phyloP scores from a whole-genome alignment of 2,329 filamentous ascomycete genomes.

The Sporothrix schenckii region DNA sequence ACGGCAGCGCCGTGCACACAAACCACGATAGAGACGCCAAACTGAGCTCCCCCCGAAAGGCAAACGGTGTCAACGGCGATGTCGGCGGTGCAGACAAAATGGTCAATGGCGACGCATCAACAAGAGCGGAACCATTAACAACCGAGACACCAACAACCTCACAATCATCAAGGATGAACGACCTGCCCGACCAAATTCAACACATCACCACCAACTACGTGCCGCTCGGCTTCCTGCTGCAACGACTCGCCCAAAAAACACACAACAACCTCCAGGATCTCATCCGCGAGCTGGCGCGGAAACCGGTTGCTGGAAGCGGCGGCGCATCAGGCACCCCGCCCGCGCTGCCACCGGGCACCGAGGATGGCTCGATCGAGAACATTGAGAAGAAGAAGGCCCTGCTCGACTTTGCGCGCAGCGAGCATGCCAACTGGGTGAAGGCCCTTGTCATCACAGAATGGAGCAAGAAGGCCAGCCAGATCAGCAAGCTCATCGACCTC shows the following conservation, averaged over 20 bases:
- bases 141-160: slow-evolving; percentile 25
- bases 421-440: slow-evolving; percentile 90
- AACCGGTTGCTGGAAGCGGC: slow-evolving; percentile 63
- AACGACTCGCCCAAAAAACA: slow-evolving; percentile 78
- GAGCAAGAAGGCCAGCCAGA: slow-evolving; percentile 76
- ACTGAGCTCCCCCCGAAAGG: slow-evolving; percentile 29
- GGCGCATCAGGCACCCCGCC: slow-evolving; percentile 34
- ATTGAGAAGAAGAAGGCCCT: slow-evolving; percentile 74
- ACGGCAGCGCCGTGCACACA: slow-evolving; percentile 54
- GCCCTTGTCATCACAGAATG: slow-evolving; percentile 87
- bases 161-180: slow-evolving; percentile 50
- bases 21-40: slow-evolving; percentile 57
- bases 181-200: slow-evolving; percentile 62
- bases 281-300: slow-evolving; percentile 69
- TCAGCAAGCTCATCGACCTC: slow-evolving; percentile 87
- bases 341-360: slow-evolving; percentile 40
- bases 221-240: slow-evolving; percentile 72
- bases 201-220: slow-evolving; percentile 79
- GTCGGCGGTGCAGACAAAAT: neutral
- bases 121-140: neutral
- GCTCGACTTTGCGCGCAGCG: slow-evolving; percentile 75
- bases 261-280: slow-evolving; percentile 76
- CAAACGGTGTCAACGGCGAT: slow-evolving; percentile 29
- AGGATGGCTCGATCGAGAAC: slow-evolving; percentile 67
- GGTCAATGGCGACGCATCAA: slow-evolving; percentile 19